Conservation (phyloP, 495 filamentous ascomycete species). For the Xylaria longipes region DNA sequence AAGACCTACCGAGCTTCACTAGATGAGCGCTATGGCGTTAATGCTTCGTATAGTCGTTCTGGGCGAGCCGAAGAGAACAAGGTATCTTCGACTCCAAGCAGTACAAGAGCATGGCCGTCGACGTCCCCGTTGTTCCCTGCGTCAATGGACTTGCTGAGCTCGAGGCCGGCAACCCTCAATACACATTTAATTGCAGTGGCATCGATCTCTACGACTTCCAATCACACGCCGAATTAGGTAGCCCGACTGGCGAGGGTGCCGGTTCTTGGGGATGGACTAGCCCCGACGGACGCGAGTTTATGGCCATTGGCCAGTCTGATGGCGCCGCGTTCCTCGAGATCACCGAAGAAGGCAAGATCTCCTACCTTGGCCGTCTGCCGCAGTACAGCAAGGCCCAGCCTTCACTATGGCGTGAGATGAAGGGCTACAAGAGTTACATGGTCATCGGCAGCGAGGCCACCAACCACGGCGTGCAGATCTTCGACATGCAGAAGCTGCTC, state of each 20-base stretch:
- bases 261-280: constrained; percentile 64
- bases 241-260: constrained; percentile 46
- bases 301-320: constrained; percentile 63
- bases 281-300: constrained; percentile 61
- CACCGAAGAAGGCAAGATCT: constrained; percentile 53
- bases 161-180: constrained; percentile 49
- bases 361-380: constrained; percentile 63
- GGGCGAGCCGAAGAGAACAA: constrained; percentile 42
- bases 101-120: constrained; percentile 40
- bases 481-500: constrained; percentile 56
- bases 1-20: constrained; percentile 2
- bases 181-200: constrained; percentile 60
- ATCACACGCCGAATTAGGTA: constrained; percentile 58
- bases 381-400: constrained; percentile 47
- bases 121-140: constrained; percentile 45
- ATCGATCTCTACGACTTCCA: constrained; percentile 63
- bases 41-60: constrained; percentile 39
- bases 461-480: constrained; percentile 59
- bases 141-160: constrained; percentile 53
- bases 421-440: constrained; percentile 49
- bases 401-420: constrained; percentile 56
- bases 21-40: constrained; percentile 15
- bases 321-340: constrained; percentile 65
- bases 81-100: constrained; percentile 48
- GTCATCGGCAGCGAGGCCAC: constrained; percentile 58